These are phyloP conservation scores for Pseudevernia furfuracea DNA, from an alignment of 495 filamentous ascomycete genomes.

Conservation along the genomic window DNA sequence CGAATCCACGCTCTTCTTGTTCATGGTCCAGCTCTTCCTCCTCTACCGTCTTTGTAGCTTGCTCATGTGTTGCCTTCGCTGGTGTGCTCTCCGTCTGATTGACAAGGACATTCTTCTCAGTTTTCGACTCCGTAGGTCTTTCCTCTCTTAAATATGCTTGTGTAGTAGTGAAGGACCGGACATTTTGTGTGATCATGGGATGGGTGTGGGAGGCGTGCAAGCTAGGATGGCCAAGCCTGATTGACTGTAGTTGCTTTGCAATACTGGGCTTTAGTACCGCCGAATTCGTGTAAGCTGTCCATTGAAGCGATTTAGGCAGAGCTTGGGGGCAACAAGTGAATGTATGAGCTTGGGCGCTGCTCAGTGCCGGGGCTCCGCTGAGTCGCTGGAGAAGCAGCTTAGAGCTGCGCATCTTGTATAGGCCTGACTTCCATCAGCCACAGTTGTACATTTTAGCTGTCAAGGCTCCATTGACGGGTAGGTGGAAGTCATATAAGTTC, in stretches of 20 bases:
- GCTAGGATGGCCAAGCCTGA: background rate
- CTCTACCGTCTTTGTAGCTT: constrained; percentile 24
- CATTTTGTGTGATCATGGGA: background rate
- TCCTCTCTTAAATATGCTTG: background rate
- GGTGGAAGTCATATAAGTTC: background rate
- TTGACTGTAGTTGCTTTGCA: background rate
- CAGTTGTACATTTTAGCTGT: background rate
- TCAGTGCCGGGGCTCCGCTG: constrained; percentile 18
- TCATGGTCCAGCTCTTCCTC: constrained; percentile 37
- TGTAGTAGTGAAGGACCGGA: constrained; percentile 11
- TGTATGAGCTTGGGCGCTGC: constrained; percentile 9
- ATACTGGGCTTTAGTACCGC: background rate
- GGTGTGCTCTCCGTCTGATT: background rate
- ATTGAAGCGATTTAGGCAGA: background rate
- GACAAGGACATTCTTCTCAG: background rate
- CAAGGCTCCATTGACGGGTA: background rate
- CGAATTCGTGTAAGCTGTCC: background rate
- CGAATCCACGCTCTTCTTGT: constrained; percentile 53
- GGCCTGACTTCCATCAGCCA: constrained; percentile 5
- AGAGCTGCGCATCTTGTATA: constrained; percentile 26
- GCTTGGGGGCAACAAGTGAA: constrained; percentile 1
- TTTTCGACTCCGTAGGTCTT: background rate
- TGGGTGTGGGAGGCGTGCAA: background rate
- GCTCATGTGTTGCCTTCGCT: constrained; percentile 25
- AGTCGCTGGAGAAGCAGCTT: constrained; percentile 25